Conservation (phyloP, 2,329 filamentous ascomycete species). For the Paracorniculantispora psalliotae region DNA sequence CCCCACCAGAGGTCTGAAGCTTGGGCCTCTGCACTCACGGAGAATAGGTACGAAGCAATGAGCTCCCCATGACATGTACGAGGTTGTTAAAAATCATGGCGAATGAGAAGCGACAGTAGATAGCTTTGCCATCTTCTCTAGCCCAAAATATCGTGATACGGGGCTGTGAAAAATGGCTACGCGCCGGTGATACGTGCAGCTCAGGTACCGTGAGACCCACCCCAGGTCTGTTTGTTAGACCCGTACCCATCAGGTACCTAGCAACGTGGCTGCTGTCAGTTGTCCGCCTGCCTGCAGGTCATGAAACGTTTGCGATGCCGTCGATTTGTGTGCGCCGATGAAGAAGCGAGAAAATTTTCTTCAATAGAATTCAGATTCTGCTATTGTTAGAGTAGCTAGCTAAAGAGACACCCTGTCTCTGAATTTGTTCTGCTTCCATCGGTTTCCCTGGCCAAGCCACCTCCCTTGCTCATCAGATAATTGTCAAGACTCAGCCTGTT, state of each 20-base stretch:
- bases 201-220: too few relatives aligned
- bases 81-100: too few relatives aligned
- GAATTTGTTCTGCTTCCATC: not conserved
- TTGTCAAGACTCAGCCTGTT: not conserved
- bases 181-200: too few relatives aligned
- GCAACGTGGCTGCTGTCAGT: not conserved
- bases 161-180: too few relatives aligned
- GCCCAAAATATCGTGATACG: too few relatives aligned
- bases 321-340: not conserved
- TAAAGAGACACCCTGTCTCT: not conserved
- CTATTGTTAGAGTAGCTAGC: not conserved
- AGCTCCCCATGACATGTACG: too few relatives aligned
- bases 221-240: too few relatives aligned
- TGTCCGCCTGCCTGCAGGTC: not conserved
- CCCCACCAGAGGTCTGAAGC: slow-evolving; percentile 1
- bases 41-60: too few relatives aligned
- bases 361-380: not conserved
- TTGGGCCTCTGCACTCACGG: too few relatives aligned
- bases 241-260: not conserved
- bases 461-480: not conserved
- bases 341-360: not conserved
- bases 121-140: too few relatives aligned
- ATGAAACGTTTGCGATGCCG: slow-evolving; percentile 10
- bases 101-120: too few relatives aligned
- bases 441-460: not conserved